Conservation (phyloP, 1,284 basidiomycete species). For the Naganishia sp. region DNA sequence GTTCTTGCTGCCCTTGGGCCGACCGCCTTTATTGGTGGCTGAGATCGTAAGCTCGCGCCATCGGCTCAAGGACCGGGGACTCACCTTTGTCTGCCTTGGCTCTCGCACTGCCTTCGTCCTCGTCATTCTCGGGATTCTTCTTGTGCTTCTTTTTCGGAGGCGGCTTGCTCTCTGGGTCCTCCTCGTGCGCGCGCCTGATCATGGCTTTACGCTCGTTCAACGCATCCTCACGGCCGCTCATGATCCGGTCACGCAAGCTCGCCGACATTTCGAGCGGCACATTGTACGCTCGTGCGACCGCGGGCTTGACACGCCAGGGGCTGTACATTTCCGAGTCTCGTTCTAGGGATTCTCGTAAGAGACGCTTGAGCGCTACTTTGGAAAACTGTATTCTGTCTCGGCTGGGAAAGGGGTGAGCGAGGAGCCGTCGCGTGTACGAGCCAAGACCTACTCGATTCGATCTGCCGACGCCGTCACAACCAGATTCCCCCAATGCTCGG, state of each 20-base stretch:
- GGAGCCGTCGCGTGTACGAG: too few species aligned
- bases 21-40: slow-evolving; percentile 35
- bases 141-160: slow-evolving; percentile 78
- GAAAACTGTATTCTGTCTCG: slow-evolving; percentile 93
- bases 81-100: slow-evolving; percentile 28
- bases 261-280: slow-evolving; percentile 82
- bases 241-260: slow-evolving; percentile 74
- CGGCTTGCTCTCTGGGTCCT: slow-evolving; percentile 64
- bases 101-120: slow-evolving; percentile 12
- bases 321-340: slow-evolving; percentile 87
- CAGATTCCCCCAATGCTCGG: slow-evolving; percentile 40
- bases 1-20: slow-evolving; percentile 49
- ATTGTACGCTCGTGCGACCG: slow-evolving; percentile 77
- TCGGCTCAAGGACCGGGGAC: neutral
- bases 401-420: slow-evolving; percentile 54
- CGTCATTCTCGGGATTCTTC: slow-evolving; percentile 61
- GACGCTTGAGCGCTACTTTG: slow-evolving; percentile 92
- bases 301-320: slow-evolving; percentile 89
- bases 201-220: slow-evolving; percentile 73
- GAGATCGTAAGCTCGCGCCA: neutral
- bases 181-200: slow-evolving; percentile 55
- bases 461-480: slow-evolving; percentile 65
- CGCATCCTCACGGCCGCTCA: slow-evolving; percentile 77
- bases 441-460: slow-evolving; percentile 68
- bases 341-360: slow-evolving; percentile 89